phyloP scores from a whole-genome alignment of 1,139 yeast genomes.

The Hemisphaericaspora xylanilytica region DNA sequence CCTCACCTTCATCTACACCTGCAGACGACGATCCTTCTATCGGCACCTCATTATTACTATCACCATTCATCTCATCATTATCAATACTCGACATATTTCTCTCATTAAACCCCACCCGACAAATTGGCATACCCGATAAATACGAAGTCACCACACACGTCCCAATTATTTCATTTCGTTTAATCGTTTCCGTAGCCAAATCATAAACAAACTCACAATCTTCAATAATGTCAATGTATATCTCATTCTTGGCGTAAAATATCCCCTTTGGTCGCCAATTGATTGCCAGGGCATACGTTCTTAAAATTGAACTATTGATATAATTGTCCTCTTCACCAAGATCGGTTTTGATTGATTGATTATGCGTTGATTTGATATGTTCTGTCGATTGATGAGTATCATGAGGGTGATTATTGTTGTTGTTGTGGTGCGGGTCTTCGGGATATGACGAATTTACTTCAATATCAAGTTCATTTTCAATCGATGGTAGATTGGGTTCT shows the following conservation, averaged over 20 bases:
- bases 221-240: conserved; percentile 44
- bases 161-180: conserved; percentile 39
- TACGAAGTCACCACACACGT: conserved; percentile 39
- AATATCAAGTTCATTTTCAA: conserved; percentile 17
- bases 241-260: conserved; percentile 46
- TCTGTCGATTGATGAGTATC: conserved; percentile 15
- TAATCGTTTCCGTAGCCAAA: conserved; percentile 26
- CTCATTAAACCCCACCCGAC: conserved; percentile 46
- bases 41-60: too few relatives aligned
- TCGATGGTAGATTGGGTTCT: conserved; percentile 31
- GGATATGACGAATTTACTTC: too few relatives aligned
- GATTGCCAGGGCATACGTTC: conserved; percentile 42
- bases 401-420: conserved; percentile 4
- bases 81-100: conserved; percentile 29
- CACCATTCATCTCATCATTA: conserved; percentile 16
- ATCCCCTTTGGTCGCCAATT: conserved; percentile 52
- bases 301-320: conserved; percentile 59
- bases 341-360: conserved; percentile 38
- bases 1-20: too few relatives aligned
- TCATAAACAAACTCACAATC: conserved; percentile 41
- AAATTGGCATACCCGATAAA: conserved; percentile 48
- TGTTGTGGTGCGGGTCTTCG: too few relatives aligned
- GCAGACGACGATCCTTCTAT: too few relatives aligned
- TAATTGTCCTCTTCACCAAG: conserved; percentile 24
- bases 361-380: conserved; percentile 38